phyloP scores from a whole-genome alignment of 2,329 filamentous ascomycete genomes.

The Aspergillus sp. region DNA sequence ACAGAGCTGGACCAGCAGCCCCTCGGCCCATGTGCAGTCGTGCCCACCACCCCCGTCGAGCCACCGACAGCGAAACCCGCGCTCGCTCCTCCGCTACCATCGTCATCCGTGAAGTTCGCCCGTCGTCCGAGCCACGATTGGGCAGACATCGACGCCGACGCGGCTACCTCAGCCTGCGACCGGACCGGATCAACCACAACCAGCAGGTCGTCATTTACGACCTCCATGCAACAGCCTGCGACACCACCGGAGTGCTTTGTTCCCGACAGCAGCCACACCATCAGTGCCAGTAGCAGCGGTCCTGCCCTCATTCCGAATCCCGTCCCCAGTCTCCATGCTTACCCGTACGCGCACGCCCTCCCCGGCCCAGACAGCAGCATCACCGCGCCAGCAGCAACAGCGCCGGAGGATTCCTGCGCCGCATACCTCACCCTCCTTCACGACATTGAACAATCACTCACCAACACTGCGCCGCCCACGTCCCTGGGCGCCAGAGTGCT shows the following conservation, averaged over 20 bases:
- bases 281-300: background rate
- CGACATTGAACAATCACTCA: conserved; percentile 11
- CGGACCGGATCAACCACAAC: background rate
- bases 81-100: background rate
- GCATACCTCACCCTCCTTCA: conserved; percentile 10
- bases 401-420: background rate
- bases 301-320: background rate
- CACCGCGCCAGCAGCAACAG: background rate
- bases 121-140: conserved; percentile 8
- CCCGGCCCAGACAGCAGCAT: background rate
- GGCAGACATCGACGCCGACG: conserved; percentile 7
- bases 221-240: background rate
- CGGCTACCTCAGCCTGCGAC: background rate
- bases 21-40: background rate
- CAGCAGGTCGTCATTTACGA: conserved; percentile 1
- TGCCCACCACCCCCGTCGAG: background rate
- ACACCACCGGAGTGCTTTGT: conserved; percentile 1
- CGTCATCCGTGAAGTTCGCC: background rate
- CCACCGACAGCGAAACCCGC: background rate
- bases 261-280: background rate
- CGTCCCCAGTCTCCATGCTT: background rate
- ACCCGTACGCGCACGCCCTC: background rate
- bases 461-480: background rate
- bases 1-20: conserved; percentile 8
- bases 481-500: no score